Conservation (phyloP, 495 filamentous ascomycete species). For the Tuber umbilicatum region DNA sequence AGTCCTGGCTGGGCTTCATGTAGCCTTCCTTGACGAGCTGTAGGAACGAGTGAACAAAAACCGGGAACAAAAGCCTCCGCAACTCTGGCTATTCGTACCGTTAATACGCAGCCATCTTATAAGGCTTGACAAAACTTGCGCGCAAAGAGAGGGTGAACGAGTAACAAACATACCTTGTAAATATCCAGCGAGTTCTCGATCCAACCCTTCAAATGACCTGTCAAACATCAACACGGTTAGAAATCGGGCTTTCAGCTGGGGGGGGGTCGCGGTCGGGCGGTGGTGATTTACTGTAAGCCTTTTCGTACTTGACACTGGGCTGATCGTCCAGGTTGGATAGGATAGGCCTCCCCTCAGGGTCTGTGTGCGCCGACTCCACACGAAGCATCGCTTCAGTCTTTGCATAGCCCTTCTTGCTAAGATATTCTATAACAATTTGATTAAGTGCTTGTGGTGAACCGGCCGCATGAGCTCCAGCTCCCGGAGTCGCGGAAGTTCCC, state of each 20-base stretch:
- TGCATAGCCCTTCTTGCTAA: slow-evolving; percentile 91
- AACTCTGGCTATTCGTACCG: slow-evolving; percentile 64
- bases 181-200: slow-evolving; percentile 84
- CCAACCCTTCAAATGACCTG: slow-evolving; percentile 66
- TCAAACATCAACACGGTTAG: slow-evolving; percentile 5
- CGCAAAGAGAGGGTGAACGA: not conserved
- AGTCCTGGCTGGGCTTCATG: slow-evolving; percentile 60
- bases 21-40: slow-evolving; percentile 70
- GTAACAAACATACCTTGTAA: slow-evolving; percentile 65
- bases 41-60: slow-evolving; percentile 88
- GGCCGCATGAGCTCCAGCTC: slow-evolving; percentile 25
- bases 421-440: slow-evolving; percentile 94
- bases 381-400: slow-evolving; percentile 89
- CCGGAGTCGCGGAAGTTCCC: slow-evolving; percentile 26
- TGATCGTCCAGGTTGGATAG: slow-evolving; percentile 55
- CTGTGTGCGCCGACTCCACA: slow-evolving; percentile 74
- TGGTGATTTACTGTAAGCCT: slow-evolving; percentile 56
- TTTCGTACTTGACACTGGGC: slow-evolving; percentile 67
- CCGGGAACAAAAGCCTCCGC: slow-evolving; percentile 74
- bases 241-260: not conserved
- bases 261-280: not conserved
- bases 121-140: slow-evolving; percentile 40
- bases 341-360: slow-evolving; percentile 69
- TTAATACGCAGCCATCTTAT: not conserved
- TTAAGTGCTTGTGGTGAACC: slow-evolving; percentile 81